Evolutionary conservation across 1,284 basidiomycete genomes (phyloP), one percentile per base, ranked within the genome.

Genomic region (Cutaneotrichosporon cavernicola): DNA sequence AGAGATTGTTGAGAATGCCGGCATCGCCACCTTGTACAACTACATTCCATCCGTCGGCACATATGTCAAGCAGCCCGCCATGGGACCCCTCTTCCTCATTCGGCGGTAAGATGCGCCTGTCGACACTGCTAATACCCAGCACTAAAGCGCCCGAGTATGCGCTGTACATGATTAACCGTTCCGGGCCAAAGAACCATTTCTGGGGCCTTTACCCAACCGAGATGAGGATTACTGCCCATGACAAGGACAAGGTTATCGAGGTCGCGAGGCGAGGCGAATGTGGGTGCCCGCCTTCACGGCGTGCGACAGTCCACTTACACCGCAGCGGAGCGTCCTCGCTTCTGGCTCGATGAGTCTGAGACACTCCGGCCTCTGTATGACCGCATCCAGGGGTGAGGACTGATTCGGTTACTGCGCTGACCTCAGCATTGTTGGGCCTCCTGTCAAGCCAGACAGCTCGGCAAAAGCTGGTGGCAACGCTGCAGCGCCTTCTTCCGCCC

Each of bases 11-110:
- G 75, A 77, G 65, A 76, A 46, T 46, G 43, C 18, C 3, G 43
- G 43, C 43, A 46, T 46, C 9, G 43, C 18, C 9, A n/a, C 43
- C 43, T 18, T 46, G 16, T 46, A 46, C 43, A 18, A 46, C 43
- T 46, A 46, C 18, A 18, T 7, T 7, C 43, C 43, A 46, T 7
- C 7, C 3, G 18, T 46, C 18, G 18, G 18, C 18, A 7, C 16
- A 46, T 46, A 46, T 18, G 43, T 46, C 43, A 46, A 46, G 43
- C 43, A 46, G 43, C 16, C 18, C 18, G 18, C 43, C 16, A n/a
- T 78, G 63, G 78, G 78, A 31, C 71, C 75, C 11, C 59, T 76
- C 50, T 80, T 80, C 59, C 69, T 80, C 30, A 74, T 80, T 21
- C 58, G 68, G 26, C 61, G 78, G 78, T 76, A 61, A 58, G 75